Base-by-base conservation (phyloP, 306 rosid genomes). In the Begonia peltatifolia region DNA sequence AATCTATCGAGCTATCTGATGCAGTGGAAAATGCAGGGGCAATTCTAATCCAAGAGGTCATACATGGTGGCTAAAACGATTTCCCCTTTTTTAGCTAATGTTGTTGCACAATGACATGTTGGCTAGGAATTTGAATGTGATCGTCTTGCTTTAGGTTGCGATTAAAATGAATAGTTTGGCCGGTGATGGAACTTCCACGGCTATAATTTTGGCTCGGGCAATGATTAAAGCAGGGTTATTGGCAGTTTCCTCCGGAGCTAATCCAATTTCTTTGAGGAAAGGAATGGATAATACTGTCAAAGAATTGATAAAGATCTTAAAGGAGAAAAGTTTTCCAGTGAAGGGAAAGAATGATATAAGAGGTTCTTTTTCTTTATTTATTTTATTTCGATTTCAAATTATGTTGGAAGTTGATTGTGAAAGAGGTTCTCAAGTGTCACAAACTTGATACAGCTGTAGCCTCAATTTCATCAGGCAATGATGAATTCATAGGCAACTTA, bases 101-200 rank as follows among this genome's bases (percentile, higher is more conserved):
- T 30, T 5, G 38, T 30, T 30, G 1, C 38, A 30, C 3, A 30
- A 30, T 30, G 38, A 7, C 38, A 30, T 7, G 9, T 30, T 30
- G 38, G 38, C 38, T 30, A 30, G 38, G 38, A 30, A 30, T 30
- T 30, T 30, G 38, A 30, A 30, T 30, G 38, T 30, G 47, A 59
- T 16, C 65, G 60, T 65, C 44, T 30, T 55, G 52, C 69, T 68
- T 65, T 74, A 90, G 97, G 97, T 90, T 80, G 97, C 92, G 14
- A 73, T 71, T 56, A 90, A 76, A 78, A 86, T 85, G 94, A 90
- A 90, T 67, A 82, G 73, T 70, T 72, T 81, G 76, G 95, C 94
- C 38, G 97, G 97, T 56, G 97, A 86, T 76, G 97, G 97, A 46
- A 90, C 97, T 47, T 80, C 92, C 68, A 85, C 95, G 63, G 95